A percentile compares a stretch with the other conserved stretches of the same genome.
Evolutionary conservation across 768 basidiomycete genomes (phyloP).

Genomic region (Collybia mongolica): DNA sequence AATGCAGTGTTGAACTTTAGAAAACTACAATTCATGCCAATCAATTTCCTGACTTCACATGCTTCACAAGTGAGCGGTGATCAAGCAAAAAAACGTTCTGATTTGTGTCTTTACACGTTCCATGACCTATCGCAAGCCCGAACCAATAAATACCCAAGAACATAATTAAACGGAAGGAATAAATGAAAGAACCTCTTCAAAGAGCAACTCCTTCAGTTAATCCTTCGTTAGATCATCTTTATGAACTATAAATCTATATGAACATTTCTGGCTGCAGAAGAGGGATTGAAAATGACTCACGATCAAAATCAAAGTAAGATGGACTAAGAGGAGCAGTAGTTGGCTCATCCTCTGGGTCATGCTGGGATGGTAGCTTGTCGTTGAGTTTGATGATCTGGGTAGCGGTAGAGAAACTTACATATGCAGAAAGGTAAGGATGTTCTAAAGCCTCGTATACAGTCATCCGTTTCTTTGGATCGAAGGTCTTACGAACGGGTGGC

Average conservation of each 20-base stretch:
- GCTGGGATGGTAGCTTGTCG: conserved; percentile 45
- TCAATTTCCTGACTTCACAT: too few species aligned
- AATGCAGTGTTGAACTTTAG: too few species aligned
- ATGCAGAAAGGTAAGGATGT: conserved; percentile 92
- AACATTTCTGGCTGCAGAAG: neutral
- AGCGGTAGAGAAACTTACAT: conserved; percentile 40
- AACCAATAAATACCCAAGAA: conserved; percentile 11
- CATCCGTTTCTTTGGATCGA: conserved; percentile 96
- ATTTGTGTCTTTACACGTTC: too few species aligned
- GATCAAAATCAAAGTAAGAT: conserved; percentile 89
- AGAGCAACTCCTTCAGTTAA: conserved; percentile 81
- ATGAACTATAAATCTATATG: conserved; percentile 39
- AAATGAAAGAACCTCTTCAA: conserved; percentile 82
- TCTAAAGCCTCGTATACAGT: conserved; percentile 92
- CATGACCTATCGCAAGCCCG: neutral
- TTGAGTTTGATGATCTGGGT: conserved; percentile 20
- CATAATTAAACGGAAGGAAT: conserved; percentile 52
- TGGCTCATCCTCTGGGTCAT: conserved; percentile 91
- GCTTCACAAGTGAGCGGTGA: too few species aligned
- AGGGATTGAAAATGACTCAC: conserved; percentile 36
- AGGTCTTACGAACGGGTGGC: conserved; percentile 42
- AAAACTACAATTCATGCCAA: too few species aligned
- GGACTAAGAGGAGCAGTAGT: conserved; percentile 75
- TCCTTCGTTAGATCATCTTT: conserved; percentile 77
- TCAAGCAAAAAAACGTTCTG: too few species aligned